Evolutionary conservation across 768 basidiomycete genomes (phyloP).

Genomic region (Tylopilus felleus): DNA sequence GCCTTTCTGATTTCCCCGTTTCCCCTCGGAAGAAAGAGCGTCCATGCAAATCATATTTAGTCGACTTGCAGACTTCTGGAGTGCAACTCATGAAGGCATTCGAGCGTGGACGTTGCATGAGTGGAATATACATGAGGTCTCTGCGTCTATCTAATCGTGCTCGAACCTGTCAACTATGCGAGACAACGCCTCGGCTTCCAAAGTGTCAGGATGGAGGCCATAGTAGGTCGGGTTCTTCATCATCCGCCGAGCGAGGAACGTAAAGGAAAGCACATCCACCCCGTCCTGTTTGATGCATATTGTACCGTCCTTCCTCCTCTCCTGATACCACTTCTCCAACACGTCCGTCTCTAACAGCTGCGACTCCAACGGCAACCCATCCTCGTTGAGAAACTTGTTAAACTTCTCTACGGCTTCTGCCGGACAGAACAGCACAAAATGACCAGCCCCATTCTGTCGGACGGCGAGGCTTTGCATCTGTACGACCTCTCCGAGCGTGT

Average conservation of each 20-base stretch:
- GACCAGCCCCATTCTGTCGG: conserved; percentile 53
- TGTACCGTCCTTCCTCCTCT: conserved; percentile 35
- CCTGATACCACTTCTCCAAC: conserved; percentile 47
- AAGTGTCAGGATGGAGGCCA: conserved; percentile 42
- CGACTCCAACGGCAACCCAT: conserved; percentile 91
- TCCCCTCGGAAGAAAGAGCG: too few species aligned
- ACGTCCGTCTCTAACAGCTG: conserved; percentile 50
- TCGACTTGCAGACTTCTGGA: neutral
- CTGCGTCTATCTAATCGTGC: neutral
- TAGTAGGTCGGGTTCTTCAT: conserved; percentile 85
- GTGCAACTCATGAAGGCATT: neutral
- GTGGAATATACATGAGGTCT: neutral
- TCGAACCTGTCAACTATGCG: conserved; percentile 59
- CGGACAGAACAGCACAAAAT: conserved; percentile 88
- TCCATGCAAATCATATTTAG: neutral
- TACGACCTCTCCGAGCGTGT: conserved; percentile 75
- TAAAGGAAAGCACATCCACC: conserved; percentile 76
- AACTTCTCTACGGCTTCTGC: conserved; percentile 80
- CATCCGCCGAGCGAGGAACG: conserved; percentile 71
- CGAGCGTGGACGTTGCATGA: neutral
- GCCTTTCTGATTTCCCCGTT: too few species aligned
- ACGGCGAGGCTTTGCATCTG: conserved; percentile 91
- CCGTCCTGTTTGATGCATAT: conserved; percentile 59
- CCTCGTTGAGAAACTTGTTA: conserved; percentile 70
- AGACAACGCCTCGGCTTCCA: conserved; percentile 58